These are phyloP conservation scores for Paramecium sexaurelia DNA, from an alignment of 73 alveolate genomes.

Conservation along the genomic window DNA sequence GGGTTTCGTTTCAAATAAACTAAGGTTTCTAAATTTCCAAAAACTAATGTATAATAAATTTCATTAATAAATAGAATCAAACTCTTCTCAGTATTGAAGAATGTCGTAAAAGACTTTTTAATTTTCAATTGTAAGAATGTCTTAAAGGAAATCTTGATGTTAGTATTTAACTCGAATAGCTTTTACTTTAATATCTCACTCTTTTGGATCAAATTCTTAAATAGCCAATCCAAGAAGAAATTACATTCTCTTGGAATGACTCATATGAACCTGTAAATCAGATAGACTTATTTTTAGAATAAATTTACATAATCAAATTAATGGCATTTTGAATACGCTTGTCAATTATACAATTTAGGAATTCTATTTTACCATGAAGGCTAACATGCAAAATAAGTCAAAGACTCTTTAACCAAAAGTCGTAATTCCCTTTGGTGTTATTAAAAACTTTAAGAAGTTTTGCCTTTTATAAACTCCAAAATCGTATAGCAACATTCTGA, in stretches of 20 bases:
- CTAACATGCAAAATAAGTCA: background rate
- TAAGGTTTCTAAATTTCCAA: background rate
- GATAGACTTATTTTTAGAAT: background rate
- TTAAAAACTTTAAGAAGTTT: background rate
- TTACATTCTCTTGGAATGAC: conserved; percentile 36
- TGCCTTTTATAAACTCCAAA: background rate
- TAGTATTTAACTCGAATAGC: background rate
- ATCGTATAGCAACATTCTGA: background rate
- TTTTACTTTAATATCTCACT: background rate
- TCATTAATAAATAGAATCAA: background rate
- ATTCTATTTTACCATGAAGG: background rate
- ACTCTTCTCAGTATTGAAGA: background rate
- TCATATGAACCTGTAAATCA: conserved; percentile 12
- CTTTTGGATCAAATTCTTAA: background rate
- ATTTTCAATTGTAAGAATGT: background rate
- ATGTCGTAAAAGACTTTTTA: background rate
- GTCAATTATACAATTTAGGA: background rate
- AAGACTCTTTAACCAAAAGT: background rate
- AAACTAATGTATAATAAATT: background rate
- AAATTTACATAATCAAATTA: background rate
- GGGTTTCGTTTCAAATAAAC: background rate
- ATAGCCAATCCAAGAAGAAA: background rate
- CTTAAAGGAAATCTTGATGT: background rate
- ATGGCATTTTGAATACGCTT: conserved; percentile 40
- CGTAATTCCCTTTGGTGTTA: background rate